Evolutionary conservation across 805 yeast genomes (phyloP).

Genomic region (Kodamaea nitidulidarum): DNA sequence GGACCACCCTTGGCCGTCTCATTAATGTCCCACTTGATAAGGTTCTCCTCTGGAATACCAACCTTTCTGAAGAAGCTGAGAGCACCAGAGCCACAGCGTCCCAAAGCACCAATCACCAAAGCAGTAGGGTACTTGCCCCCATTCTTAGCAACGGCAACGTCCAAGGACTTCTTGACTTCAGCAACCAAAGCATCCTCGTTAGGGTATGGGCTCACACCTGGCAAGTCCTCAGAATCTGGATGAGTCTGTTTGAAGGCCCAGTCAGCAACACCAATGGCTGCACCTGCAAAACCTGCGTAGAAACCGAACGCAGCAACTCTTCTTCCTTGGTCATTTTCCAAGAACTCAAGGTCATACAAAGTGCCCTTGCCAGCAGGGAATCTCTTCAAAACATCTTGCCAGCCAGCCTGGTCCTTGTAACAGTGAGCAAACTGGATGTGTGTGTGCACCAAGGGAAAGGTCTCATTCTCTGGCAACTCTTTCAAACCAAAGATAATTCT

Average conservation of each 20-base stretch:
- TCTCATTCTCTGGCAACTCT: slow-evolving; percentile 86
- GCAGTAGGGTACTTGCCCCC: slow-evolving; percentile 72
- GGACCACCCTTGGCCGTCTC: slow-evolving; percentile 98
- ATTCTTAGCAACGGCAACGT: slow-evolving; percentile 51
- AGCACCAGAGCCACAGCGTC: slow-evolving; percentile 99
- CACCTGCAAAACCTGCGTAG: slow-evolving; percentile 99
- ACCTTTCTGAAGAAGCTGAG: slow-evolving; percentile 72
- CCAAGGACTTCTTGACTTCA: slow-evolving; percentile 62
- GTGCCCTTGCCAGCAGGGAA: slow-evolving; percentile 90
- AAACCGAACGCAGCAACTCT: slow-evolving; percentile 99
- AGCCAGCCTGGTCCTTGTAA: slow-evolving; percentile 95
- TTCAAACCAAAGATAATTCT: slow-evolving; percentile 90
- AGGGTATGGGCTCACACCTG: slow-evolving; percentile 77
- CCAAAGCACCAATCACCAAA: slow-evolving; percentile 92
- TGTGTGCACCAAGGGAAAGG: slow-evolving; percentile 90
- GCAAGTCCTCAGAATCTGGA: slow-evolving; percentile 61
- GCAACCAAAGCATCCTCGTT: slow-evolving; percentile 70
- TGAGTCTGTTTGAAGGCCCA: slow-evolving; percentile 90
- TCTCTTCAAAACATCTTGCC: slow-evolving; percentile 86
- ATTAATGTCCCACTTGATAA: slow-evolving; percentile 92
- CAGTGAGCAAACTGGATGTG: slow-evolving; percentile 99
- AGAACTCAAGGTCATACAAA: slow-evolving; percentile 89
- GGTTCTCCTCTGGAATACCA: slow-evolving; percentile 83
- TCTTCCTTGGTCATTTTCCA: slow-evolving; percentile 92
- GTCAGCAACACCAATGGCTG: slow-evolving; percentile 90